These are phyloP conservation scores for Naganishia liquefaciens DNA, from an alignment of 1,284 basidiomycete genomes.

Conservation along the genomic window DNA sequence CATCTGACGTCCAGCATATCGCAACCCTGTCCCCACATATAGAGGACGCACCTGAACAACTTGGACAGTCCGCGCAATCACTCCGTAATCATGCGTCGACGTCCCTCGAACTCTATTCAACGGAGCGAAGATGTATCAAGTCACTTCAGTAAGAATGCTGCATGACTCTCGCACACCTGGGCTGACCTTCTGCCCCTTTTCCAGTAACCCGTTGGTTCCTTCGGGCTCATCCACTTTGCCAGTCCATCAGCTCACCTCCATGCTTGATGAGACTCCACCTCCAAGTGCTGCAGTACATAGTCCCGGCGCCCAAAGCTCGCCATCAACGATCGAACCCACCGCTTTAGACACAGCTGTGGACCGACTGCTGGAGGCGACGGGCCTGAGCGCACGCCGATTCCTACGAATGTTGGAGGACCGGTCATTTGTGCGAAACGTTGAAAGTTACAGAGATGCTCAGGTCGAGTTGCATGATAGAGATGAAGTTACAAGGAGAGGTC, in stretches of 20 bases:
- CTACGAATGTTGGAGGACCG: conserved; percentile 28
- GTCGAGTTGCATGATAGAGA: not conserved
- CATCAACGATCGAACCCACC: not conserved
- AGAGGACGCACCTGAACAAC: not conserved
- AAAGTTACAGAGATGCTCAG: not conserved
- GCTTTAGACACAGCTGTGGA: conserved; percentile 7
- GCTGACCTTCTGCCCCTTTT: not conserved
- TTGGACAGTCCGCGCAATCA: not conserved
- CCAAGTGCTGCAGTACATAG: no score
- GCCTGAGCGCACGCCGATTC: conserved; percentile 26
- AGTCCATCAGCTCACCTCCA: not conserved
- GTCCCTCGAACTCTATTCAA: not conserved
- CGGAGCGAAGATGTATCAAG: not conserved
- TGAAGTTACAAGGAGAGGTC: not conserved
- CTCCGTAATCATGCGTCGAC: not conserved
- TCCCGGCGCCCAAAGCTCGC: not conserved
- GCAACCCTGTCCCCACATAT: no score
- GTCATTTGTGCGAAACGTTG: conserved; percentile 10
- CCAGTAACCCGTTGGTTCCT: no score
- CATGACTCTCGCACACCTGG: not conserved
- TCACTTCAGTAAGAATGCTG: not conserved
- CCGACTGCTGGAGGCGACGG: conserved; percentile 21
- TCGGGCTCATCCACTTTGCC: no score
- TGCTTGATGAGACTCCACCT: not conserved
- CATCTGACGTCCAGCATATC: no score